Base-by-base conservation (phyloP, 2,329 filamentous ascomycete species). In the Aspergillus bombycis region DNA sequence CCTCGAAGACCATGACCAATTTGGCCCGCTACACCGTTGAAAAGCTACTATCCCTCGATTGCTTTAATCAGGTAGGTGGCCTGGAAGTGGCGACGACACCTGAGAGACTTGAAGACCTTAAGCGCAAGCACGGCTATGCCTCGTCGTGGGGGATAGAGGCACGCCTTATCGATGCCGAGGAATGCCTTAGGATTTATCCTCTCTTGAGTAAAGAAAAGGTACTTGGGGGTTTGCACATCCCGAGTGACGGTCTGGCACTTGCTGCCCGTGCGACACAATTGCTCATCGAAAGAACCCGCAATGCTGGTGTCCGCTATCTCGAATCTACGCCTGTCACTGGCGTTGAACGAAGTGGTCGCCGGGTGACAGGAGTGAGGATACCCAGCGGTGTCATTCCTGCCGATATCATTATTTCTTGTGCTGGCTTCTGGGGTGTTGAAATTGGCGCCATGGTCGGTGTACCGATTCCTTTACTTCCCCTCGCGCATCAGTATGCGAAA, bases 381-480 rank as follows among this genome's bases (percentile, higher is more conserved):
- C 75, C 79, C 1, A 74, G 74, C 4, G 82, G 82, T 26, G 81
- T 71, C 0, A 79, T 89, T 23, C 77, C 83, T 0, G 87, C 87
- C 0, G 87, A 89, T 60, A 84, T 89, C 28, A 79, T 89, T 57
- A 75, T 89, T 43, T 89, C 86, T 1, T 89, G 87, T 65, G 87
- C 86, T 8, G 87, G 87, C 0, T 88, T 89, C 73, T 89, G 87
- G 87, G 87, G 87, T 12, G 87, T 89, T 9, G 87, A 89, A 70
- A 78, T 89, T 8, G 87, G 87, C 26, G 84, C 83, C 7, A 87
- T 89, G 86, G 81, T 85, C 48, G 86, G 82, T 5, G 68, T 88
- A 14, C 76, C 82, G 1, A 81, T 89, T 26, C 87, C 87, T 8
- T 74, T 89, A 5, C 80, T 88, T 0, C 87, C 87, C 3, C 80